These are phyloP conservation scores for Geotrichum reessii DNA, from an alignment of 1,139 yeast genomes.

Conservation along the genomic window DNA sequence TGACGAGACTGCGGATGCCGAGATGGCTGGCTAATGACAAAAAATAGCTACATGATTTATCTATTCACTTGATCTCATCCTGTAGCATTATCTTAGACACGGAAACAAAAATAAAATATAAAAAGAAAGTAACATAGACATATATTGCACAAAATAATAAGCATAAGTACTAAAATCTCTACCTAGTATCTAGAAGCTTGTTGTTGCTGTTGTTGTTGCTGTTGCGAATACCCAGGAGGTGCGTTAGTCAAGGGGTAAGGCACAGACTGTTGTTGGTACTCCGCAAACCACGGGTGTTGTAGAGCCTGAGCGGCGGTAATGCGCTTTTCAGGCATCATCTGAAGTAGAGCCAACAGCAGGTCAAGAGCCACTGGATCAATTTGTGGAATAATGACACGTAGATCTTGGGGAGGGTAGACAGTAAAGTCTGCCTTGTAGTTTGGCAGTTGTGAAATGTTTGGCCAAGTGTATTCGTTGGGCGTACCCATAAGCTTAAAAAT, in stretches of 20 bases:
- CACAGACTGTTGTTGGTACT: constrained; percentile 39
- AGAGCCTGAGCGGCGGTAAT: constrained; percentile 88
- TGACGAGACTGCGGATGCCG: constrained; percentile 19
- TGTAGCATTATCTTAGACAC: background rate
- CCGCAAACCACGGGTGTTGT: constrained; percentile 94
- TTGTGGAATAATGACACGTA: constrained; percentile 65
- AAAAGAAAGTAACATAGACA: background rate
- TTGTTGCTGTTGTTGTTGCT: constrained; percentile 11
- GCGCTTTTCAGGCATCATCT: constrained; percentile 88
- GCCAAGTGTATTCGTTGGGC: constrained; percentile 95
- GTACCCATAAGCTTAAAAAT: constrained; percentile 94
- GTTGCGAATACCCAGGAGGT: constrained; percentile 15
- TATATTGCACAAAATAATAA: background rate
- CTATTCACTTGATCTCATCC: background rate
- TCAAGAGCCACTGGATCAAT: constrained; percentile 80
- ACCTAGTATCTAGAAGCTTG: background rate
- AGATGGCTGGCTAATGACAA: constrained; percentile 12
- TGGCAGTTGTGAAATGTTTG: constrained; percentile 80
- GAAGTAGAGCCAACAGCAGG: constrained; percentile 68
- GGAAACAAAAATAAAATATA: background rate
- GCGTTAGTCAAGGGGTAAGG: constrained; percentile 9
- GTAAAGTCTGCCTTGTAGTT: constrained; percentile 79
- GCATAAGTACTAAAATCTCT: background rate
- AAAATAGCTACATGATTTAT: background rate
- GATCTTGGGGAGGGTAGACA: constrained; percentile 75